These are phyloP conservation scores for peach (Prunus persica) DNA, from an alignment of 306 rosid species.

Conservation along the genomic window Prunus_persica_NCBIv2 NC_034013.1:9849501-9850000, in stretches of 20 bases:
- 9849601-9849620: neutral
- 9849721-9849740: conserved; percentile 98
- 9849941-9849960: conserved; percentile 99
- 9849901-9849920: conserved; percentile 99
- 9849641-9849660: conserved; percentile 10
- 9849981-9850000: conserved; percentile 97
- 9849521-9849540: neutral
- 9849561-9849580: neutral
- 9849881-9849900: conserved; percentile 96
- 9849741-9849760: conserved; percentile 30
- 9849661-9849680: conserved; percentile 66
- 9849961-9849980: conserved; percentile 95
- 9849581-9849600: neutral
- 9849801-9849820: conserved; percentile 22
- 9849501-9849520: neutral
- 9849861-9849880: conserved; percentile 89
- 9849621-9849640: neutral
- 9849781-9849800: conserved; percentile 23
- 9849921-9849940: conserved; percentile 99
- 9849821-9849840: conserved; percentile 47
- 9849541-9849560: neutral
- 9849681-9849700: conserved; percentile 95
- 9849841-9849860: conserved; percentile 98
- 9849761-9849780: conserved; percentile 10
- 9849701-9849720: conserved; percentile 96